Evolutionary conservation across 163 green algal genomes (phyloP).

Genomic region (Coccomyxa subellipsoidea): DNA sequence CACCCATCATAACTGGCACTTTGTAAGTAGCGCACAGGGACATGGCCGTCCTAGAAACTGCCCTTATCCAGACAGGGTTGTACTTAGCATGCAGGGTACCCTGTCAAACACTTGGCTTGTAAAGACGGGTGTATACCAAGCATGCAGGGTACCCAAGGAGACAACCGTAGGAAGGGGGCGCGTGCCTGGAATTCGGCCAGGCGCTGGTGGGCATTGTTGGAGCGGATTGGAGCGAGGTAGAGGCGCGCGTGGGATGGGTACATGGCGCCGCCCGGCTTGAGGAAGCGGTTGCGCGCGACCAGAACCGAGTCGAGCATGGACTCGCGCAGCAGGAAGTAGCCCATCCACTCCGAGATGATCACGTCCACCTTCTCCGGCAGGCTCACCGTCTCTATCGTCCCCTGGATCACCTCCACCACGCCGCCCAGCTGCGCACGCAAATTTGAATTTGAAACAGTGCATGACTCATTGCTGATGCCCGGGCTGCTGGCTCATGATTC

Average conservation of each 20-base stretch:
- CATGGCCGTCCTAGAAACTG: too few species aligned
- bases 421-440: slow-evolving; percentile 54
- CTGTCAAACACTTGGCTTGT: too few species aligned
- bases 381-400: slow-evolving; percentile 85
- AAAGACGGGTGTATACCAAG: too few species aligned
- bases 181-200: slow-evolving; percentile 67
- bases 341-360: slow-evolving; percentile 84
- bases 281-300: slow-evolving; percentile 77
- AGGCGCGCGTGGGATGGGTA: slow-evolving; percentile 92
- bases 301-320: slow-evolving; percentile 94
- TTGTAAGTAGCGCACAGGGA: too few species aligned
- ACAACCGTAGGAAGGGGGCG: not conserved
- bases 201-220: slow-evolving; percentile 41
- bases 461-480: too few species aligned
- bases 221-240: slow-evolving; percentile 75
- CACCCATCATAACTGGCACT: too few species aligned
- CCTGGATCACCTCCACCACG: slow-evolving; percentile 87
- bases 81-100: too few species aligned
- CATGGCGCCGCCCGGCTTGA: slow-evolving; percentile 85
- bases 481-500: too few species aligned
- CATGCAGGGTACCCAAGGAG: too few species aligned
- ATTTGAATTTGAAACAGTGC: too few species aligned
- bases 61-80: too few species aligned
- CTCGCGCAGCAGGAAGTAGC: slow-evolving; percentile 94
- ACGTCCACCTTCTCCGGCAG: slow-evolving; percentile 97